Conservation (phyloP, 345 rosid species). For the Passiflora organensis region DNA sequence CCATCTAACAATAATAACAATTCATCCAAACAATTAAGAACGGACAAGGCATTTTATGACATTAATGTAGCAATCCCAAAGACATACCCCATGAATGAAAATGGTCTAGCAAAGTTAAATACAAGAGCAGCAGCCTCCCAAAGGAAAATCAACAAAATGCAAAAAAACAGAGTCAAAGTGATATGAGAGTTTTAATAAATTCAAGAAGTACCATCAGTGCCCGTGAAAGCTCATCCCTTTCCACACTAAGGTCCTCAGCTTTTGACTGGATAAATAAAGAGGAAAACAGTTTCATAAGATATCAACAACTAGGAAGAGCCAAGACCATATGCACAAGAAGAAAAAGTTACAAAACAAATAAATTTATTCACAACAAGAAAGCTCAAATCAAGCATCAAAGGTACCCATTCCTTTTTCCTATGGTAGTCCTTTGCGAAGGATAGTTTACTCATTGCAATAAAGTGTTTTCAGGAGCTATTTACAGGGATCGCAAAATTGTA, state of each 20-base stretch:
- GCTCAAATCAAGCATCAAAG: neutral
- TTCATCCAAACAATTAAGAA: no score
- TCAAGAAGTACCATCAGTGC: slow-evolving; percentile 60
- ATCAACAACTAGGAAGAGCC: neutral
- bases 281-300: slow-evolving; percentile 11
- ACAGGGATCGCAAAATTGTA: no score
- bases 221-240: slow-evolving; percentile 73
- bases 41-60: no score
- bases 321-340: slow-evolving; percentile 1
- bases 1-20: no score
- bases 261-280: slow-evolving; percentile 40
- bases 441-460: no score
- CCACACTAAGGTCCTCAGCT: slow-evolving; percentile 44
- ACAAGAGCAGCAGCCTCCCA: no score
- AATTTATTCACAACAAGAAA: neutral
- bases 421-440: no score
- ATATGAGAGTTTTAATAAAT: slow-evolving; percentile 14
- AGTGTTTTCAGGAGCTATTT: no score
- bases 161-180: neutral
- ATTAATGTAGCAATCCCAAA: no score
- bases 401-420: neutral
- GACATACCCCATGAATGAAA: no score
- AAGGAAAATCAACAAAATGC: no score
- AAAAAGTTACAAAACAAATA: neutral
- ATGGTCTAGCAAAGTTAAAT: no score